phyloP scores from a whole-genome alignment of 2,329 filamentous ascomycete species.

The Ustilaginoidea virens region DNA sequence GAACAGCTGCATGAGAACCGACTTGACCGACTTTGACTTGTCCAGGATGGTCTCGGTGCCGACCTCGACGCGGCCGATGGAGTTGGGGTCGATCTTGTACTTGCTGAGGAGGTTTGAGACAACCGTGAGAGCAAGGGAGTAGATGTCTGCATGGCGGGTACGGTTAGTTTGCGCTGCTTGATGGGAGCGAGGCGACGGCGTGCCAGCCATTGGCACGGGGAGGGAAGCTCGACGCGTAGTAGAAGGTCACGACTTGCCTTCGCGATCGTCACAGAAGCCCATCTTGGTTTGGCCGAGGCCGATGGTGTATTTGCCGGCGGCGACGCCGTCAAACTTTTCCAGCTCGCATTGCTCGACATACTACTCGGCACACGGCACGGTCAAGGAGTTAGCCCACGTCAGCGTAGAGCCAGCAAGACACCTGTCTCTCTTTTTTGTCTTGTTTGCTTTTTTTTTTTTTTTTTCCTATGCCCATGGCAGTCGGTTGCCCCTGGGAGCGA shows the following conservation, averaged over 20 bases:
- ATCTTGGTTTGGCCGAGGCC: slow-evolving; percentile 83
- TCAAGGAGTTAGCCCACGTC: too few relatives aligned
- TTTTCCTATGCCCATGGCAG: too few relatives aligned
- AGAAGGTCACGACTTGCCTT: slow-evolving; percentile 42
- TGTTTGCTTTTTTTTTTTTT: neutral
- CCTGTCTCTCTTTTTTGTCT: neutral
- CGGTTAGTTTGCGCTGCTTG: too few relatives aligned
- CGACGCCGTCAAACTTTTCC: slow-evolving; percentile 75
- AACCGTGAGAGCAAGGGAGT: slow-evolving; percentile 69
- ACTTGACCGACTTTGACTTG: slow-evolving; percentile 87
- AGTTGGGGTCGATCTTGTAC: slow-evolving; percentile 67
- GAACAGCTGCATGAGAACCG: slow-evolving; percentile 76
- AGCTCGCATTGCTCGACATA: slow-evolving; percentile 74
- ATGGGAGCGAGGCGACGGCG: too few relatives aligned
- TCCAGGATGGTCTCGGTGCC: slow-evolving; percentile 75
- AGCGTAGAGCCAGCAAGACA: too few relatives aligned
- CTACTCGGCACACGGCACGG: slow-evolving; percentile 32
- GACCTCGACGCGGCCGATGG: slow-evolving; percentile 68
- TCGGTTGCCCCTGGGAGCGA: too few relatives aligned
- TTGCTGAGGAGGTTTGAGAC: slow-evolving; percentile 66
- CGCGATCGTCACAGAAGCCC: slow-evolving; percentile 82
- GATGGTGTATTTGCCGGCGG: slow-evolving; percentile 76
- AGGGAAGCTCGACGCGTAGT: too few relatives aligned
- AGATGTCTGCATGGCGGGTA: too few relatives aligned
- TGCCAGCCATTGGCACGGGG: too few relatives aligned